Base-by-base conservation (phyloP, 2,329 filamentous ascomycete species). In the Blumeriella jaapii region DNA sequence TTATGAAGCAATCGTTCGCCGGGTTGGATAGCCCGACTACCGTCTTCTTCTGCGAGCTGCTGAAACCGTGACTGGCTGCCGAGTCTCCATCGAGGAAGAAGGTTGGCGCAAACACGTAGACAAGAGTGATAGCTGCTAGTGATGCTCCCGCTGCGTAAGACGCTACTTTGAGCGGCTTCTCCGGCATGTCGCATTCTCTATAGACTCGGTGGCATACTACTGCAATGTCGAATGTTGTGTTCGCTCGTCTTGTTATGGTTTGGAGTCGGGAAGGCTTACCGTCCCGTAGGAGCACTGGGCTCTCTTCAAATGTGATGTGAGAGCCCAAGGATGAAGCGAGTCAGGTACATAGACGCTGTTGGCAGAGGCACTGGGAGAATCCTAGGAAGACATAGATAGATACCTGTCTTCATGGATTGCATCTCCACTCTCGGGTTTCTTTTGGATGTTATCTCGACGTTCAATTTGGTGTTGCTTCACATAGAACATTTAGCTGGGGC, bases 41-140 rank as follows among this genome's bases (percentile, higher is more conserved):
- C 40, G 83, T 82, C 55, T 84, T 89, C 60, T 86, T 91, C 49
- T 82, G 77, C 26, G 47, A 45, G 19, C 50, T 54, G 28, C 62
- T 62, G 36, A 70, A 72, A 42, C n/a, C n/a, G n/a, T n/a, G n/a
- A n/a, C 59, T 64, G 39, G 60, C 62, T 15, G 67, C 65, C 33
- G 78, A 71, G 38, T 91, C 82, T 55, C 79, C 77, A 61, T 98
- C 89, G 58, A 96, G 79, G 52, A 93, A 83, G 60, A 89, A 96
- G 34, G 87, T 96, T n/a, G 91, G 91, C 6, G 81, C 86, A 61
- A 98, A 96, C 50, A 96, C 89, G 61, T 96, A 98, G 57, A 96
- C 83, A 39, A 96, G 74, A 19, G 91, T 89, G 44, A 93, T 83
- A 43, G 91, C 91, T 37, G 91, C 91, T 44, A 98, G 79, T 36